Percentiles rank a stretch among this genome's conserved stretches.
Conservation (phyloP, 495 filamentous ascomycete species). For the Neurospora tetraspora region DNA sequence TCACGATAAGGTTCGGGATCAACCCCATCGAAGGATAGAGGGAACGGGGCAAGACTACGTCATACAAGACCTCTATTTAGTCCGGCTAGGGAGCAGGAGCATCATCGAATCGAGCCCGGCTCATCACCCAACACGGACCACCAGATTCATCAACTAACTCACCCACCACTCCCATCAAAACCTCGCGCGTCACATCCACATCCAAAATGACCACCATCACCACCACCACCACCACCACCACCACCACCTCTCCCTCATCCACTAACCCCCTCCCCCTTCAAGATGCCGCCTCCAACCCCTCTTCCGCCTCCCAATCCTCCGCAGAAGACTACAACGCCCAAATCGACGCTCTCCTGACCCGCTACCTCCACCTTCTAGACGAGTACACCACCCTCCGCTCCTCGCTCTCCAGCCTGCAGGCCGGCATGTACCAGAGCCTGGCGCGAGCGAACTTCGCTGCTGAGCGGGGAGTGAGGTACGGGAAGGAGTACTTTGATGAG, state of each 20-base stretch:
- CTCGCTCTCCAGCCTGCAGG: constrained; percentile 43
- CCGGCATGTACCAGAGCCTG: constrained; percentile 44
- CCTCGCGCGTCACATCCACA: background rate
- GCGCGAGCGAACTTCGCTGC: constrained; percentile 65
- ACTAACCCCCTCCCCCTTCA: background rate
- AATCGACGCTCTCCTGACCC: constrained; percentile 58
- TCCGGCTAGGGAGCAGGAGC: background rate
- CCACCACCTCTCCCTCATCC: background rate
- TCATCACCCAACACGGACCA: background rate
- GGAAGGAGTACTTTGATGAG: constrained; percentile 59
- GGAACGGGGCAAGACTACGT: background rate
- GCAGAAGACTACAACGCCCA: background rate
- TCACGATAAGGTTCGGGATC: background rate
- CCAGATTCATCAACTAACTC: background rate
- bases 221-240: background rate
- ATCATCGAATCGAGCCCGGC: background rate
- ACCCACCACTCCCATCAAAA: background rate
- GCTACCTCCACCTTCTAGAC: constrained; percentile 62
- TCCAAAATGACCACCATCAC: background rate
- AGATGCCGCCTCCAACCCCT: background rate
- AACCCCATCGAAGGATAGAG: background rate
- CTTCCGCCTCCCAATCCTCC: background rate
- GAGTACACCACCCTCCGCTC: constrained; percentile 53
- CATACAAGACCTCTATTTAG: background rate
- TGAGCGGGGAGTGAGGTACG: constrained; percentile 51